Conservation (phyloP, 1,284 basidiomycete genomes). For the Papiliotrema flavescens region DNA sequence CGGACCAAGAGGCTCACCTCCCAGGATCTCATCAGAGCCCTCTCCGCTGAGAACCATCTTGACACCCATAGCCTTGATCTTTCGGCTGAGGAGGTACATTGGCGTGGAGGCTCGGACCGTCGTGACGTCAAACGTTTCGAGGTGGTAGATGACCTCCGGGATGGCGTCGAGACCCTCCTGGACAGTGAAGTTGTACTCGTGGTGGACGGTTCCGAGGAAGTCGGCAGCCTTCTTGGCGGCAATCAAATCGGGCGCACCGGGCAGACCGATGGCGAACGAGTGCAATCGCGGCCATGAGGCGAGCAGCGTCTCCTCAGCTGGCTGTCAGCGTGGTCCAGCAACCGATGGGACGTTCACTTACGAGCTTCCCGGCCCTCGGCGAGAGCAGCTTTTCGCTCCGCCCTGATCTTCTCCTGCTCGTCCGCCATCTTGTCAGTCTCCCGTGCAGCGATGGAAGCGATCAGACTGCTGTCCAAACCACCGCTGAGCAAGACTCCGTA, state of each 20-base stretch:
- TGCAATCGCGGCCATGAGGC: constrained; percentile 95
- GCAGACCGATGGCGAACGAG: constrained; percentile 95
- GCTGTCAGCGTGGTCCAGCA: not conserved
- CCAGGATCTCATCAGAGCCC: constrained; percentile 96
- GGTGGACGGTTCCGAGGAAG: constrained; percentile 91
- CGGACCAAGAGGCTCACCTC: constrained; percentile 58
- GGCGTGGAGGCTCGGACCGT: constrained; percentile 97
- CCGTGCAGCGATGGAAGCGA: constrained; percentile 92
- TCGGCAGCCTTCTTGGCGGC: constrained; percentile 93
- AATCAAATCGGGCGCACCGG: constrained; percentile 90
- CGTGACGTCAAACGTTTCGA: constrained; percentile 99
- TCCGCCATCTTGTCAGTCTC: constrained; percentile 90
- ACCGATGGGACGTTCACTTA: constrained; percentile 14
- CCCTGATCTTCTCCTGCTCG: constrained; percentile 69
- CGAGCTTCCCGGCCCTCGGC: constrained; percentile 37
- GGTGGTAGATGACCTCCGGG: constrained; percentile 95
- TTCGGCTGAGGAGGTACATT: constrained; percentile 76
- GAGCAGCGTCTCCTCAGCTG: constrained; percentile 57
- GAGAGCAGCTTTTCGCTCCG: constrained; percentile 47
- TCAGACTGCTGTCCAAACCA: constrained; percentile 92
- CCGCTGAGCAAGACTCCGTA: constrained; percentile 96
- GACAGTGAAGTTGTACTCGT: constrained; percentile 98
- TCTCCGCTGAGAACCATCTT: constrained; percentile 99
- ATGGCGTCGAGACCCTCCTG: constrained; percentile 98
- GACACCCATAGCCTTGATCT: constrained; percentile 99